Conservation (phyloP, 2,329 filamentous ascomycete genomes). For the Leptographium radiaticola region DNA sequence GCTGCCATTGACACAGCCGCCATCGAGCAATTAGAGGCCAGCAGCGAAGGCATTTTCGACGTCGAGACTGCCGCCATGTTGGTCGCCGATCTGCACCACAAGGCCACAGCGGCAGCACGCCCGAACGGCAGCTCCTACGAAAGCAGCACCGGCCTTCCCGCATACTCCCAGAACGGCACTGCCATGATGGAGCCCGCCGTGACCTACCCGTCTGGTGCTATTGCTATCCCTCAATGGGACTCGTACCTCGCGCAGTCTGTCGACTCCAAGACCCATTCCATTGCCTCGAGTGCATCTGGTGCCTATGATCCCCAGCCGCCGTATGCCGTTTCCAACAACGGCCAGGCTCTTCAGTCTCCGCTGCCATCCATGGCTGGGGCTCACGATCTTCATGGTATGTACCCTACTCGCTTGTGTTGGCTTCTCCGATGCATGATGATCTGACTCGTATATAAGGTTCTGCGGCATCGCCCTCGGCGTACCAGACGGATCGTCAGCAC, state of each 20-base stretch:
- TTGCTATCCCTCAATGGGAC: conserved; percentile 83
- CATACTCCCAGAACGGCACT: conserved; percentile 59
- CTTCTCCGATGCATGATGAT: too few relatives aligned
- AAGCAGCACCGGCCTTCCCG: conserved; percentile 41
- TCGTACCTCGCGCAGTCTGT: conserved; percentile 62
- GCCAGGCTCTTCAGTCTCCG: conserved; percentile 46
- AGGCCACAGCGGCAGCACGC: conserved; percentile 63
- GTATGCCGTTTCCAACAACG: conserved; percentile 44
- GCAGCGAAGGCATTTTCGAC: conserved; percentile 82
- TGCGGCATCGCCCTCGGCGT: conserved; percentile 62
- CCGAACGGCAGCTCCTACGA: conserved; percentile 43
- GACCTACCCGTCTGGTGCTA: conserved; percentile 64
- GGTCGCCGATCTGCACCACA: conserved; percentile 96
- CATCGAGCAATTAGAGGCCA: conserved; percentile 84
- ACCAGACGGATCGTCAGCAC: conserved; percentile 52
- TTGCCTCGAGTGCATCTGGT: conserved; percentile 49
- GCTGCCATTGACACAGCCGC: conserved; percentile 66
- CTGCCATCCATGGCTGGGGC: conserved; percentile 54
- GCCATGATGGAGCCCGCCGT: conserved; percentile 66
- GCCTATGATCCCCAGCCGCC: conserved; percentile 57
- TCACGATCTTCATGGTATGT: conserved; percentile 37
- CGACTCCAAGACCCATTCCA: conserved; percentile 65
- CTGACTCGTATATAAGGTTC: background rate
- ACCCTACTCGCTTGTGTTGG: background rate
- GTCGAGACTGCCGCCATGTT: conserved; percentile 97